Evolutionary conservation across 129 eudicot genomes (phyloP).

Genomic region (Flaveria trinervia): DNA sequence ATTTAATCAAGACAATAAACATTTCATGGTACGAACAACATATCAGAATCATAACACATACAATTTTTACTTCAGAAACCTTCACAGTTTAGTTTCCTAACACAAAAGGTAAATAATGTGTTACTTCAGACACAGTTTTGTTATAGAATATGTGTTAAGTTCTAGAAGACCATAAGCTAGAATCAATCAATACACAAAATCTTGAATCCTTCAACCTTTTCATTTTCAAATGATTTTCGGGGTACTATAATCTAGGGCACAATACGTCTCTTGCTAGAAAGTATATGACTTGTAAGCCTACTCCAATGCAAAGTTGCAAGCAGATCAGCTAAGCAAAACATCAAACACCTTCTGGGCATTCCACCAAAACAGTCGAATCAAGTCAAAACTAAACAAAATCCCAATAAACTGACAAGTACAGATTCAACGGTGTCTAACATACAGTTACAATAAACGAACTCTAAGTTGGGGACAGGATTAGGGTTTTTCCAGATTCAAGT

Average conservation of each 20-base stretch:
- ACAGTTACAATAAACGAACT: neutral
- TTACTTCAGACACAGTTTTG: neutral
- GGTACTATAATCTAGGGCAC: neutral
- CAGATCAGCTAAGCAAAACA: neutral
- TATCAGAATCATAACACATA: neutral
- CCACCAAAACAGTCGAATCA: neutral
- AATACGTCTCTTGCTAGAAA: neutral
- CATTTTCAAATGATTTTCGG: neutral
- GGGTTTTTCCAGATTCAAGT: neutral
- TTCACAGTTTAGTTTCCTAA: neutral
- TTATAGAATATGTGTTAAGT: neutral
- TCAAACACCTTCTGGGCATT: constrained; percentile 30
- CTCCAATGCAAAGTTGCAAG: neutral
- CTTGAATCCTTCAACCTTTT: no score
- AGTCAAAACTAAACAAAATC: neutral
- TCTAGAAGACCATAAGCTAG: neutral
- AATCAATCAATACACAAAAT: no score
- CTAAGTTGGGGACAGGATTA: neutral
- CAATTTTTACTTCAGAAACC: neutral
- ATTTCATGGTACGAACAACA: neutral
- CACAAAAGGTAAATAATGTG: neutral
- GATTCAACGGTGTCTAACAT: neutral
- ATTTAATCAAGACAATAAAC: neutral
- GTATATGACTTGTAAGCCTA: neutral
- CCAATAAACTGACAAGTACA: neutral